Base-by-base conservation (phyloP, 805 yeast genomes). In the Wickerhamomyces silvicola region DNA sequence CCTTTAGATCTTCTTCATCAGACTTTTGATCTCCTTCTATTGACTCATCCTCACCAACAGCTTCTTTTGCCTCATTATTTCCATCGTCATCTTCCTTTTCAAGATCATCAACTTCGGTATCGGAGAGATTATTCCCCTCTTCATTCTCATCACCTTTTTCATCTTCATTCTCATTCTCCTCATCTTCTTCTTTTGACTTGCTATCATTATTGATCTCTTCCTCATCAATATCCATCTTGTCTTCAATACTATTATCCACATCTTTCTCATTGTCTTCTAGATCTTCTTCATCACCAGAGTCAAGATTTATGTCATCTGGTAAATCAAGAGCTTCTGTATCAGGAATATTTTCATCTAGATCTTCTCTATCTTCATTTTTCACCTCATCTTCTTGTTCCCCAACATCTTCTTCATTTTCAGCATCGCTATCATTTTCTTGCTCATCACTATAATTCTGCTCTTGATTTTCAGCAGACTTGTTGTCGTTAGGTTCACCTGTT, bases 241-340 rank as follows among this genome's bases (percentile, higher is more conserved):
- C 58, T 16, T 54, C 62, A 19, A 57, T 61, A 16, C 54, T 54
- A 22, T 49, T 60, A 24, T 52, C 61, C 11, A 57, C 57, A 7
- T 52, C 59, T 21, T 46, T 53, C 1, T 50, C 68, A 6, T 63
- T 70, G 2, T 62, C 68, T n/a, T 65, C 68, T 6, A 58, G 69
- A 2, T 60, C 71, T 2, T 64, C 74, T 9, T 78, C 88, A 5
- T 70, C 79, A 16, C 74, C 94, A n/a, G 78, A 78, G 50, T 90
- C 97, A 19, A 90, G 63, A 45, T 90, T 78, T 68, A 90, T 73
- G 47, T 88, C 95, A 11, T 92, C 97, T 0, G 97, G 97, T 18
- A 90, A 64, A 15, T 92, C 96, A 42, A 90, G 63, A 4, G 88
- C 78, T 38, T 92, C 97, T 6, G 77, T 66, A 52, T 92, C 95